Evolutionary conservation across 2,329 filamentous ascomycete genomes (phyloP), one percentile per base, ranked within the genome.

Genomic region (Tothia fuscella): DNA sequence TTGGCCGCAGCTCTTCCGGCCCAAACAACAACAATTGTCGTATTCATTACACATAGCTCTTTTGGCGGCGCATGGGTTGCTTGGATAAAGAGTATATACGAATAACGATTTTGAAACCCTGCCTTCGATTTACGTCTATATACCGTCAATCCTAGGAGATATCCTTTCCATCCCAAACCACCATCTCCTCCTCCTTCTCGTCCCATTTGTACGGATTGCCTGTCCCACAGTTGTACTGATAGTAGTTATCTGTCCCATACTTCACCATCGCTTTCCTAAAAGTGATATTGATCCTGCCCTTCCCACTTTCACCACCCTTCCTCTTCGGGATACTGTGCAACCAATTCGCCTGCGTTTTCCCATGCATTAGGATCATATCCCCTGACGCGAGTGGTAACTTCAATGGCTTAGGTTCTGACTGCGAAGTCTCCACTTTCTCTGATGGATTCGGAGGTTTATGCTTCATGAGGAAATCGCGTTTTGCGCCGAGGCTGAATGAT

Each of bases 281-380:
- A 0, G 84, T 89, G 48, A 89, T 87, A 53, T 89, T 89, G 50
- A 71, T 69, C 19, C 76, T 72, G 22, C 80, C 78, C 38, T 70
- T 70, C 22, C 70, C 71, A 33, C 73, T 74, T 55, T 70, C 68
- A 6, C 70, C 74, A 3, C 78, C 78, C 29, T 73, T 78, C 16
- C 82, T 63, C 58, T 88, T 88, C 0, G 83, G 83, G 30, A 89
- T 77, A 36, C 79, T 81, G 57, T 89, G 83, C 45, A 86, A 57
- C 82, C 83, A 89, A 51, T 77, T 75, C 3, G 73, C 66, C 56
- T 89, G 83, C n/a, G 82, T 89, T 49, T 57, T 63, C 0, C 82
- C 82, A 35, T 72, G 70, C 83, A 89, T 89, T 17, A 89, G 60
- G 3, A 89, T 59, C 82, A 89, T 85, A 53, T 88, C 82, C 0